A percentile compares a stretch with the other conserved stretches of the same genome.
Evolutionary conservation across 371 early-diverging fungal genomes (phyloP).

Genomic region (Zychaea mexicana): DNA sequence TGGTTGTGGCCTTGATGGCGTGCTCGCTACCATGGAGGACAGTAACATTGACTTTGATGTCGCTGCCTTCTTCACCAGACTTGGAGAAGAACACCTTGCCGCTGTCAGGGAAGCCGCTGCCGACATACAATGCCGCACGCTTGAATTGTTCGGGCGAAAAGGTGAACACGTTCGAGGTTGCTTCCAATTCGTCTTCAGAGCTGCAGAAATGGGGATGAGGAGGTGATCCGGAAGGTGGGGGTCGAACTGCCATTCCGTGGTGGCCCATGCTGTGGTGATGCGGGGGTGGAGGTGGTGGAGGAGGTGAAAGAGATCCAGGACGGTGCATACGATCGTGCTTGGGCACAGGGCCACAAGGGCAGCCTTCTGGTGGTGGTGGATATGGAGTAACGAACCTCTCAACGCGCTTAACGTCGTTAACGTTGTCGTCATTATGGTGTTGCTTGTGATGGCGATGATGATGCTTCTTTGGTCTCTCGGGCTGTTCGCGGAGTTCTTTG

Average conservation of each 20-base stretch:
- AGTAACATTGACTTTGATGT: conserved; percentile 18
- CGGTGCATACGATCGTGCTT: not conserved
- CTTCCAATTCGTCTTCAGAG: conserved; percentile 8
- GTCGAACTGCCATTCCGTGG: not conserved
- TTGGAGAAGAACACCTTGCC: conserved; percentile 13
- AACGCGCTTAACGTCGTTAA: not conserved
- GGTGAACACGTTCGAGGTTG: conserved; percentile 10
- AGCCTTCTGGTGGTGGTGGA: not conserved
- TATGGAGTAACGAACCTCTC: too few relatives aligned
- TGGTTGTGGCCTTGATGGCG: not conserved
- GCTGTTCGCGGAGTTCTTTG: not conserved
- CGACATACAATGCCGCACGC: conserved; percentile 14
- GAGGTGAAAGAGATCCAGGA: not conserved
- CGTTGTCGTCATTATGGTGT: not conserved
- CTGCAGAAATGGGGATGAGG: conserved; percentile 7
- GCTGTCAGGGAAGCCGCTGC: conserved; percentile 10
- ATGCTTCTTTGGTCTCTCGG: not conserved
- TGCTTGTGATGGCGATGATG: conserved; percentile 16
- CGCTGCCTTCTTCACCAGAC: not conserved
- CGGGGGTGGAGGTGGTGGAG: conserved; percentile 2
- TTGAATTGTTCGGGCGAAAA: conserved; percentile 26
- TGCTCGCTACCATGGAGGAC: conserved; percentile 13
- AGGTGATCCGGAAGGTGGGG: conserved; percentile 5
- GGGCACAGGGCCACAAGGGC: not conserved
- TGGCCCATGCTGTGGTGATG: too few relatives aligned